phyloP scores from a whole-genome alignment of 768 basidiomycete genomes.

The Collybia nuda region DNA sequence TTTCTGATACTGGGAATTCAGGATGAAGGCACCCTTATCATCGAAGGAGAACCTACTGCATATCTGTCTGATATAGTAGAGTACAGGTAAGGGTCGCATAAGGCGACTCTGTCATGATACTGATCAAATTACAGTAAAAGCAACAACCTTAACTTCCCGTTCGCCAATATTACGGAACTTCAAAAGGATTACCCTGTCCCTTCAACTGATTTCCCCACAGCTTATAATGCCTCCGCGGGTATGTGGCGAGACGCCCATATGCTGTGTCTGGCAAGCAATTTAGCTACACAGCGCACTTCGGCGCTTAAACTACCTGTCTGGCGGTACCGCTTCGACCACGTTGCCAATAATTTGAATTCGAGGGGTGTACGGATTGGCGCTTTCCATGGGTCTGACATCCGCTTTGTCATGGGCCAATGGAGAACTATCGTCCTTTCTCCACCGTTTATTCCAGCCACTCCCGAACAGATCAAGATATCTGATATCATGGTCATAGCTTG shows the following conservation, averaged over 20 bases:
- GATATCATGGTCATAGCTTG: conserved; percentile 32
- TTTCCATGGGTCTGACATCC: conserved; percentile 29
- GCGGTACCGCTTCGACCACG: conserved; percentile 31
- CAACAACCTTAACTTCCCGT: conserved; percentile 34
- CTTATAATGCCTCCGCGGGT: conserved; percentile 30
- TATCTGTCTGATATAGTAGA: conserved; percentile 26
- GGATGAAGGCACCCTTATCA: conserved; percentile 33
- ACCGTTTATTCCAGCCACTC: conserved; percentile 27
- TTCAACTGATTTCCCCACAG: conserved; percentile 24
- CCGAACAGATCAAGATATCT: conserved; percentile 27
- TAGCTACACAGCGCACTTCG: conserved; percentile 21
- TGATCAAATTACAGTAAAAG: conserved; percentile 17
- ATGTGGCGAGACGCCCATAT: conserved; percentile 36
- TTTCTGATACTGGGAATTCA: conserved; percentile 2
- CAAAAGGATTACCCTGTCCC: conserved; percentile 26
- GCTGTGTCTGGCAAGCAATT: conserved; percentile 30
- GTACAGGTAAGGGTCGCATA: conserved; percentile 18
- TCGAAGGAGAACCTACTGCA: conserved; percentile 32
- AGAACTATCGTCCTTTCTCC: conserved; percentile 28
- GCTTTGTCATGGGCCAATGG: conserved; percentile 33
- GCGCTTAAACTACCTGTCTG: conserved; percentile 22
- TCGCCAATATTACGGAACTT: conserved; percentile 19
- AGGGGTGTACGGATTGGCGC: conserved; percentile 28
- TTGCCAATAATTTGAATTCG: conserved; percentile 31
- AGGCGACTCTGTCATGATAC: background rate